These are phyloP conservation scores for Aurantiochytrium sp. DNA, from an alignment of 108 stramenopile species.

Conservation along the genomic window DNA sequence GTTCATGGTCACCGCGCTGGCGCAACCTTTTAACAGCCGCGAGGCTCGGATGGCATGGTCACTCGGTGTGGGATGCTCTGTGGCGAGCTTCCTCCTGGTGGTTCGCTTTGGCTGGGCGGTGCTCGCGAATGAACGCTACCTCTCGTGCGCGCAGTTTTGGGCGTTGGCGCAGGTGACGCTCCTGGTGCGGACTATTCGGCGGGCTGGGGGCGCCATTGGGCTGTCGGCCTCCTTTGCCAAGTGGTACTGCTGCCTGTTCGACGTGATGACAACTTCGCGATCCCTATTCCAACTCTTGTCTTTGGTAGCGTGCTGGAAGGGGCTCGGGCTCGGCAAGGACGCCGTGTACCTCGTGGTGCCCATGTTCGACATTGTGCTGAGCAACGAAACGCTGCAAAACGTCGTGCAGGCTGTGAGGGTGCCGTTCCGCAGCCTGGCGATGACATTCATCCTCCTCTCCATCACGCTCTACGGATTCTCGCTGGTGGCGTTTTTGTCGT, in stretches of 20 bases:
- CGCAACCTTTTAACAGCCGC: background rate
- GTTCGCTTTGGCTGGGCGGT: background rate
- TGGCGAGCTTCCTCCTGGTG: background rate
- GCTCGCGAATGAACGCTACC: background rate
- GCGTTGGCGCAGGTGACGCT: background rate
- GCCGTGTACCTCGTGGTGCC: background rate
- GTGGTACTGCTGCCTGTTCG: constrained; percentile 10
- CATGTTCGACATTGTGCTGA: constrained; percentile 44
- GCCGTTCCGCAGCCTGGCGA: constrained; percentile 40
- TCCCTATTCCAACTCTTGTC: background rate
- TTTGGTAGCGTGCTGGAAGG: background rate
- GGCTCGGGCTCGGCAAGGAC: background rate
- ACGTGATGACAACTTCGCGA: background rate
- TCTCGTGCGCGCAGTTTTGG: background rate
- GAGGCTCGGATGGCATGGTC: background rate
- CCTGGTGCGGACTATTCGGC: background rate
- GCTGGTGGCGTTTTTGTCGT: constrained; percentile 24
- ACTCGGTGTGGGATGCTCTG: background rate
- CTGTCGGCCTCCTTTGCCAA: background rate
- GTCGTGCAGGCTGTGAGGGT: constrained; percentile 44
- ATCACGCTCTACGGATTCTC: constrained; percentile 43
- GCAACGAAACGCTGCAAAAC: constrained; percentile 38
- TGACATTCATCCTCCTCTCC: constrained; percentile 40
- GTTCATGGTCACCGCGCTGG: background rate
- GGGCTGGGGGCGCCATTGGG: background rate